phyloP scores from a whole-genome alignment of 208 protist genomes.

The Perkinsela sp. region DNA sequence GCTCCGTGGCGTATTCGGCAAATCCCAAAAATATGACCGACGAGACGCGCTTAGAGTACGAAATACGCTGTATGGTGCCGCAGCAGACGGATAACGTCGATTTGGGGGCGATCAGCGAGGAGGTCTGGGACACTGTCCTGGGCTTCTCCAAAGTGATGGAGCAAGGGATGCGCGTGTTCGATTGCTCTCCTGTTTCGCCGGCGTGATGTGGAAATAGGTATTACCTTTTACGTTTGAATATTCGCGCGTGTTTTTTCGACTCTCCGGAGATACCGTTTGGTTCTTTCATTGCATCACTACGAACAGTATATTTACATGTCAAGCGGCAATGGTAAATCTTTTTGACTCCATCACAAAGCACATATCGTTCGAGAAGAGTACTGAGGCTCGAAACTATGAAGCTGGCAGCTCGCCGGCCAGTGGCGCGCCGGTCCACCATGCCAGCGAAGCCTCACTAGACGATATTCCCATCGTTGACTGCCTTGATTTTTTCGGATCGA shows the following conservation, averaged over 20 bases:
- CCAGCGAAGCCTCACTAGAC: too few species aligned
- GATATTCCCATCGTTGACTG: background rate
- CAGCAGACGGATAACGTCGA: slow-evolving; percentile 24
- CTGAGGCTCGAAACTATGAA: background rate
- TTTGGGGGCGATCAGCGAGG: slow-evolving; percentile 17
- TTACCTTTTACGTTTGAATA: too few species aligned
- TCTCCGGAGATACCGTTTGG: too few species aligned
- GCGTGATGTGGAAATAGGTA: too few species aligned
- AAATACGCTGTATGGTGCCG: slow-evolving; percentile 41
- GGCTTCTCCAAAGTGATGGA: slow-evolving; percentile 25
- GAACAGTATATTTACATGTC: too few species aligned
- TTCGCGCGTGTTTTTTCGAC: too few species aligned
- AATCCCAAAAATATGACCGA: background rate
- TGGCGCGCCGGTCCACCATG: too few species aligned
- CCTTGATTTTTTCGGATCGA: background rate
- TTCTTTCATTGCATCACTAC: too few species aligned
- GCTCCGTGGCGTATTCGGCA: background rate
- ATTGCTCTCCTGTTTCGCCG: background rate
- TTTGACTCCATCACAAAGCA: background rate
- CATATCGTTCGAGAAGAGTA: background rate
- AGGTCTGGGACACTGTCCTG: slow-evolving; percentile 41
- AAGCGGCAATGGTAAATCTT: background rate
- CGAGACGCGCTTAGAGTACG: slow-evolving; percentile 32
- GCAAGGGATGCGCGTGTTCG: slow-evolving; percentile 33
- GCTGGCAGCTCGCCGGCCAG: background rate